Evolutionary conservation across 495 filamentous ascomycete genomes (phyloP).

Genomic region (Penicillium goetzii): DNA sequence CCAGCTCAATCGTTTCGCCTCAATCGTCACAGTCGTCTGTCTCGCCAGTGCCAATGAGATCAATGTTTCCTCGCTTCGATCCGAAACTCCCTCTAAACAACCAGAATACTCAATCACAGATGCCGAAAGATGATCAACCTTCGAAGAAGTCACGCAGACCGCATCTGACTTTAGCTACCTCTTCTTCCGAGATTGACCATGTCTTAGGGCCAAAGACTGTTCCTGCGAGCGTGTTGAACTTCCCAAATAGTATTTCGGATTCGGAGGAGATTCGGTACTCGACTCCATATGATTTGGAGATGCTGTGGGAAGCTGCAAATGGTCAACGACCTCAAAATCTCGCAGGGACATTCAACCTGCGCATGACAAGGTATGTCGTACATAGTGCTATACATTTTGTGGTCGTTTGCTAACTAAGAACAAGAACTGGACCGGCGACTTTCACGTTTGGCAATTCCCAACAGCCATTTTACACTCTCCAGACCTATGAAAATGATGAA

Average conservation of each 20-base stretch:
- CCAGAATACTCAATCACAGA: slow-evolving; percentile 69
- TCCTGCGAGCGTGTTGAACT: slow-evolving; percentile 51
- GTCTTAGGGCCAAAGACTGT: slow-evolving; percentile 50
- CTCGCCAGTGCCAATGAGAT: slow-evolving; percentile 57
- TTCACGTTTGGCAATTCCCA: slow-evolving; percentile 45
- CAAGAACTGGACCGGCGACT: slow-evolving; percentile 39
- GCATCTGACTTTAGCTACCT: slow-evolving; percentile 34
- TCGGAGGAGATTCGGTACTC: slow-evolving; percentile 44
- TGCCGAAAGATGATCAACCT: slow-evolving; percentile 44
- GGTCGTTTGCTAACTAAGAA: slow-evolving; percentile 23
- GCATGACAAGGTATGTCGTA: slow-evolving; percentile 43
- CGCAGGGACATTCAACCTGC: slow-evolving; percentile 47
- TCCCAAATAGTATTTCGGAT: slow-evolving; percentile 45
- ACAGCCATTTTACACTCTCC: slow-evolving; percentile 51
- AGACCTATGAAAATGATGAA: slow-evolving; percentile 48
- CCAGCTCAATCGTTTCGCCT: slow-evolving; percentile 41
- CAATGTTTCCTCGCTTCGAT: slow-evolving; percentile 85
- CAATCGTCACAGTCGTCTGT: slow-evolving; percentile 34
- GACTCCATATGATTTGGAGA: slow-evolving; percentile 48
- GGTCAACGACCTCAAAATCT: slow-evolving; percentile 49
- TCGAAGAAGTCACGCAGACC: slow-evolving; percentile 45
- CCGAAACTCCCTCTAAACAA: slow-evolving; percentile 66
- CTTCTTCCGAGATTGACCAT: slow-evolving; percentile 44
- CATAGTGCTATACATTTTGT: background rate
- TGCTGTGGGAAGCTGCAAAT: slow-evolving; percentile 59